Percentiles rank a stretch among this genome's conserved stretches.
Evolutionary conservation across 352 stramenopile genomes (phyloP).

Genomic region (Globisporangium acanthophoron): DNA sequence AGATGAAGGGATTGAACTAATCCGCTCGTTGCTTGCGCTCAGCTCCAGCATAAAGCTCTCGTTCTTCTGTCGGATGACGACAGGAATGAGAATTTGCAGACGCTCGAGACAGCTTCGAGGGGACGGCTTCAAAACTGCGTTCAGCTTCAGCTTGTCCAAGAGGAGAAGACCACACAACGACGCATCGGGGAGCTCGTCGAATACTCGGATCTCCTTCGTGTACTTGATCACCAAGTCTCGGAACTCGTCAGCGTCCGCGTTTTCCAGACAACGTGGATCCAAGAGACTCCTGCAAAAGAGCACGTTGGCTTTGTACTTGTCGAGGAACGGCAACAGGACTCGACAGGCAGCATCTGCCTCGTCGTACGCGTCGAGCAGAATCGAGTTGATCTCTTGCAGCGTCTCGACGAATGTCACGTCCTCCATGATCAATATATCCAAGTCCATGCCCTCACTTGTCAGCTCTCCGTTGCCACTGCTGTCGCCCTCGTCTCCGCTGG

Average conservation of each 20-base stretch:
- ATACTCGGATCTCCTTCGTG: conserved; percentile 40
- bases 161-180: conserved; percentile 47
- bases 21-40: conserved; percentile 50
- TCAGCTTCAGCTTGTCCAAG: conserved; percentile 52
- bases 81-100: conserved; percentile 49
- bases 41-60: conserved; percentile 48
- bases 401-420: conserved; percentile 52
- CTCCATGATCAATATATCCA: conserved; percentile 82
- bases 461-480: conserved; percentile 23
- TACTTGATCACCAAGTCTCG: conserved; percentile 61
- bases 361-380: conserved; percentile 51
- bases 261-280: conserved; percentile 19
- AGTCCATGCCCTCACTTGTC: conserved; percentile 44
- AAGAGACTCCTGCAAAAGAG: conserved; percentile 39
- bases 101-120: conserved; percentile 53
- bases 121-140: conserved; percentile 57
- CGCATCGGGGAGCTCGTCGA: conserved; percentile 45
- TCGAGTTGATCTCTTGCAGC: conserved; percentile 40
- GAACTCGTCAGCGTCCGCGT: conserved; percentile 49
- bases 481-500: conserved; percentile 26
- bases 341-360: conserved; percentile 44
- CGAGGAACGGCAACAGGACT: conserved; percentile 63
- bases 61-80: conserved; percentile 59
- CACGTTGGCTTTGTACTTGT: conserved; percentile 72
- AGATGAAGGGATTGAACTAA: conserved; percentile 60